phyloP scores from a whole-genome alignment of 176 grass and related monocot species.

The Ampelocalamus luodianensis region DNA sequence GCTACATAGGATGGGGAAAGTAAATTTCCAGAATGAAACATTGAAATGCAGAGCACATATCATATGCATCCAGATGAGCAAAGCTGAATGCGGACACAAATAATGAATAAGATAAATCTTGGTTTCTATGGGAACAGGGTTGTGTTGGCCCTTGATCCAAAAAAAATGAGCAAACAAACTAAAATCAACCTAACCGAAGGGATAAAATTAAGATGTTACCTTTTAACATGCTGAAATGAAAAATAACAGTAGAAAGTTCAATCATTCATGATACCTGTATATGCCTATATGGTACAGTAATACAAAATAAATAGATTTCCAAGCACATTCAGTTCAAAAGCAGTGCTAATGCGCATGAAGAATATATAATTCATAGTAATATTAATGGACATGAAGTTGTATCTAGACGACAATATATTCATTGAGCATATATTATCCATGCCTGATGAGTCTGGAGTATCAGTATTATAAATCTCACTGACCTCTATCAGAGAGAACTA shows the following conservation, averaged over 20 bases:
- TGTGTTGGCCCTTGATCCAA: not conserved
- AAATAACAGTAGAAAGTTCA: no score
- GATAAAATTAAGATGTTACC: not conserved
- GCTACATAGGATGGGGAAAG: not conserved
- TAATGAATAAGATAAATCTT: conserved; percentile 2
- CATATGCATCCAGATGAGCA: not conserved
- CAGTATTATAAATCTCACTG: conserved; percentile 30
- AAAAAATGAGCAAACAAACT: not conserved
- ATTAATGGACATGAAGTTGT: conserved; percentile 13
- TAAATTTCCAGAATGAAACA: conserved; percentile 14
- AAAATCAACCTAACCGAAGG: not conserved
- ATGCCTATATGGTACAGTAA: not conserved
- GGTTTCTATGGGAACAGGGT: not conserved
- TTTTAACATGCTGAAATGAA: no score
- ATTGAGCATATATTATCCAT: conserved; percentile 11
- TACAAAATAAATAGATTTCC: conserved; percentile 1
- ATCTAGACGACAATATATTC: conserved; percentile 12
- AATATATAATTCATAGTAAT: conserved; percentile 11
- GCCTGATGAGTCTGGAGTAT: conserved; percentile 12
- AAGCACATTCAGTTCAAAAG: not conserved
- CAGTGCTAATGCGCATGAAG: not conserved
- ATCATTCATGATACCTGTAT: no score
- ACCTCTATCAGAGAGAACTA: conserved; percentile 94
- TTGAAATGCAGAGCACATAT: conserved; percentile 9
- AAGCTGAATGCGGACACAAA: conserved; percentile 4